A percentile compares a stretch with the other conserved stretches of the same genome.
Evolutionary conservation across 257 asterid species (phyloP).

Genomic region (Leptodermis oblonga): DNA sequence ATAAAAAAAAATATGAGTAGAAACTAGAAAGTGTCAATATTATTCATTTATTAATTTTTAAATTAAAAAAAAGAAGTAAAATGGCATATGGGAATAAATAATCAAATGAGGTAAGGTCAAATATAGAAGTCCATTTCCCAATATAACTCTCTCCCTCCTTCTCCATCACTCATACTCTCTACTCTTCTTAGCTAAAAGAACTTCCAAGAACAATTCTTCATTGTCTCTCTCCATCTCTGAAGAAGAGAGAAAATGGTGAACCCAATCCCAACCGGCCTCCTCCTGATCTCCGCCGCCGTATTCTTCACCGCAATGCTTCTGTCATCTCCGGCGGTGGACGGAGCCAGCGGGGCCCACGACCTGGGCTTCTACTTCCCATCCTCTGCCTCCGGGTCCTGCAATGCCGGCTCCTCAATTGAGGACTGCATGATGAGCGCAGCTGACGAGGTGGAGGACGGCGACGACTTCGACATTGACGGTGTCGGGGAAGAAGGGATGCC

Average conservation of each 20-base stretch:
- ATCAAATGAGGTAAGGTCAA: neutral
- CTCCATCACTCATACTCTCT: too few relatives aligned
- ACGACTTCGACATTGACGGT: neutral
- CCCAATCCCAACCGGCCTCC: neutral
- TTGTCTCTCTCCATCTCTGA: neutral
- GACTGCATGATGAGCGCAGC: slow-evolving; percentile 21
- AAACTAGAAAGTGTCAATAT: neutral
- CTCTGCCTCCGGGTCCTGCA: neutral
- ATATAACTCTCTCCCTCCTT: neutral
- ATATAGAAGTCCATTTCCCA: slow-evolving; percentile 7
- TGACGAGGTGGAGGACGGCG: neutral
- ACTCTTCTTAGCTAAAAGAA: too few relatives aligned
- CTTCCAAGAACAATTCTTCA: neutral
- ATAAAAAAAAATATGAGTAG: neutral
- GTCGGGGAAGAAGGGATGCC: slow-evolving; percentile 3
- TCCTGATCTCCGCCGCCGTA: slow-evolving; percentile 8
- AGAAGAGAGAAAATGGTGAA: neutral
- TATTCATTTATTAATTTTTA: neutral
- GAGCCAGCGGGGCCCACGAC: neutral
- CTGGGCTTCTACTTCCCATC: slow-evolving; percentile 8
- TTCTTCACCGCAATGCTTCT: neutral
- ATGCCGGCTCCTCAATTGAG: slow-evolving; percentile 21
- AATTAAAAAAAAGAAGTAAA: neutral
- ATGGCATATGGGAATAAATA: slow-evolving; percentile 8
- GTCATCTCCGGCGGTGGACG: neutral